These are phyloP conservation scores for Carpinus fangiana DNA, from an alignment of 306 rosid species.

Conservation along the genomic window DNA sequence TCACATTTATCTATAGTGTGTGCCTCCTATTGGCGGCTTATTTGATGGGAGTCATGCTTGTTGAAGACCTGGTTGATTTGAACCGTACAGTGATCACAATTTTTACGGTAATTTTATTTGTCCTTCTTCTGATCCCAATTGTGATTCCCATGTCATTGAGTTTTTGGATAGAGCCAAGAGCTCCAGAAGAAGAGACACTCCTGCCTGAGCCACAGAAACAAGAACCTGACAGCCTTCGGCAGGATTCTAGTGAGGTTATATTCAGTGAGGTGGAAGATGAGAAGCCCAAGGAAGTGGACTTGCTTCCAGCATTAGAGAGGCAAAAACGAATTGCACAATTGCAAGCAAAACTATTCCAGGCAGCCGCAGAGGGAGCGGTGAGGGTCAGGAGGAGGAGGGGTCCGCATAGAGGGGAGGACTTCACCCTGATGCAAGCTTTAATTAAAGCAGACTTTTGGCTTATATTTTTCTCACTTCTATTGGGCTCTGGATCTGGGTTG, in stretches of 20 bases:
- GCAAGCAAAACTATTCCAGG: slow-evolving; percentile 47
- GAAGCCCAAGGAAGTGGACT: slow-evolving; percentile 50
- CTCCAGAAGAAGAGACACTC: slow-evolving; percentile 64
- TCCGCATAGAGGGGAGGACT: slow-evolving; percentile 88
- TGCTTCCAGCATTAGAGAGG: slow-evolving; percentile 49
- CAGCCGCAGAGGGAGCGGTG: slow-evolving; percentile 84
- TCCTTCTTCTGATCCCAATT: slow-evolving; percentile 61
- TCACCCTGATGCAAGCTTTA: slow-evolving; percentile 84
- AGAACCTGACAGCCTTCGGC: slow-evolving; percentile 43
- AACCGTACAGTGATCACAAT: slow-evolving; percentile 43
- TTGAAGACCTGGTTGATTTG: slow-evolving; percentile 65
- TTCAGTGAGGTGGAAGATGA: slow-evolving; percentile 60
- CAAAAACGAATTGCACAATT: slow-evolving; percentile 47
- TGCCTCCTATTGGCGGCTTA: slow-evolving; percentile 87
- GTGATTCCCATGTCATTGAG: slow-evolving; percentile 59
- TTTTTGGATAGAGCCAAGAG: slow-evolving; percentile 34
- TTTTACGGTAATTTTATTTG: slow-evolving; percentile 54
- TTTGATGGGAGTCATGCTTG: slow-evolving; percentile 87
- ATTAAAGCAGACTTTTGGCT: slow-evolving; percentile 95
- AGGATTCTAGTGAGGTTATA: slow-evolving; percentile 50
- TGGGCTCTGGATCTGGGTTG: slow-evolving; percentile 92
- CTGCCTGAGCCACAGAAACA: slow-evolving; percentile 43
- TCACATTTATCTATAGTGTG: slow-evolving; percentile 65
- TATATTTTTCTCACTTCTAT: slow-evolving; percentile 70
- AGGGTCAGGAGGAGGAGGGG: slow-evolving; percentile 81